Evolutionary conservation across 2,329 filamentous ascomycete genomes (phyloP).

Genomic region (Rasamsonia emersonii): DNA sequence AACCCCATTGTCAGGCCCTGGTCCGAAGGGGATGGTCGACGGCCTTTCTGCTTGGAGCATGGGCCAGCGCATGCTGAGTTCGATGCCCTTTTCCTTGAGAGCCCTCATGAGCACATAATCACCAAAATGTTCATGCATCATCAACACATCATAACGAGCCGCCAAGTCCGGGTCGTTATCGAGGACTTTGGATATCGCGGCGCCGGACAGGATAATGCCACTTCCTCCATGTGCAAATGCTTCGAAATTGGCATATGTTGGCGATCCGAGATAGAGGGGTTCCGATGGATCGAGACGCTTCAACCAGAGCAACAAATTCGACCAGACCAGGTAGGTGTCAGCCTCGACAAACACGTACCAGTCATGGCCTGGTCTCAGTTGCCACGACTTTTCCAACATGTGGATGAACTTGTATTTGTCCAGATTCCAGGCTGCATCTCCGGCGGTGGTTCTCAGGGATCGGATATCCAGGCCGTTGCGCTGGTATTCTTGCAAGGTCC

Average conservation of each 20-base stretch:
- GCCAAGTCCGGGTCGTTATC: constrained; percentile 38
- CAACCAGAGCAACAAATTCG: constrained; percentile 45
- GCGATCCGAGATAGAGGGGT: constrained; percentile 44
- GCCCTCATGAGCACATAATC: constrained; percentile 44
- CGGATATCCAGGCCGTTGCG: constrained; percentile 39
- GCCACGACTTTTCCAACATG: constrained; percentile 48
- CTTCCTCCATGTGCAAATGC: constrained; percentile 50
- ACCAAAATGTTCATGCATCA: constrained; percentile 41
- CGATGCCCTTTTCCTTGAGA: constrained; percentile 41
- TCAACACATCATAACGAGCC: constrained; percentile 38
- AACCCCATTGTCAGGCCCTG: constrained; percentile 9
- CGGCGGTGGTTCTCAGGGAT: constrained; percentile 20
- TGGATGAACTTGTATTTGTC: constrained; percentile 58
- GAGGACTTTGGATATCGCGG: constrained; percentile 43
- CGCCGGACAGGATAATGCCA: constrained; percentile 46
- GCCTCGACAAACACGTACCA: constrained; percentile 56
- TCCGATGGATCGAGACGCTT: constrained; percentile 34
- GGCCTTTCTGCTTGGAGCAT: constrained; percentile 50
- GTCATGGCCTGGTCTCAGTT: constrained; percentile 43
- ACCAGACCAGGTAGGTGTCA: constrained; percentile 50
- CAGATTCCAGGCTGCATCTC: constrained; percentile 41
- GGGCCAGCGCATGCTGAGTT: constrained; percentile 38
- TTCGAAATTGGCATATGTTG: constrained; percentile 35
- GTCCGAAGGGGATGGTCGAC: constrained; percentile 39
- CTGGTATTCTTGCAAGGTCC: constrained; percentile 36